Base-by-base conservation (phyloP, 2,329 filamentous ascomycete genomes). In the Trichoderma afroharzianum region DNA sequence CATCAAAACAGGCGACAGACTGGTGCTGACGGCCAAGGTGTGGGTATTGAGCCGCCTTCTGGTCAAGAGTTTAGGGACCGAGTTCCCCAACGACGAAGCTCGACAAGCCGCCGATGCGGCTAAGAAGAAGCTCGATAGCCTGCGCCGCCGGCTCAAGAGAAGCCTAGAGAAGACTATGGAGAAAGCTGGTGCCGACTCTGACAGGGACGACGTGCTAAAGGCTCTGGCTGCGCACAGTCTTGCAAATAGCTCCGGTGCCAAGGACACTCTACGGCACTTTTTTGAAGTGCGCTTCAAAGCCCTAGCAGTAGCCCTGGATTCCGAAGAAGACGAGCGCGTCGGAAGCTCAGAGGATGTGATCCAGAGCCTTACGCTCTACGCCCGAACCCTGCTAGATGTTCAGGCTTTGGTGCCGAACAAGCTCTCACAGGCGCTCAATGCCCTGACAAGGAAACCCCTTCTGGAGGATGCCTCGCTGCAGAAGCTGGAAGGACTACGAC, bases 221-320 rank as follows among this genome's bases (percentile, higher is more conserved):
- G 90, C 91, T 0, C 85, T 98, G 75, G 92, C 91, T 70, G 94
- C 95, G 0, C 95, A 94, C 79, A 94, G 93, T 73, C 85, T 98
- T 64, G 89, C 91, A 1, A 94, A 92, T 3, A 97, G 89, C 76
- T 94, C 92, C 0, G 92, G 94, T 0, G 90, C 93, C 0, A 90
- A 88, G 71, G 94, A 97, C 78, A 92, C 93, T 0, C 81, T 98
- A 68, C 85, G 89, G 8, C 91, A 96, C 80, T 95, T 98, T 76
- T 86, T 97, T 63, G 87, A 90, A 66, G 87, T 94, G 8, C 87
- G 95, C 58, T 87, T 88, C 53, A 88, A 92, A 71, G 90, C 90
- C 33, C 90, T 97, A 76, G 84, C 87, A 0, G 81, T 86, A 50
- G 86, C 88, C 12, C 86, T 95, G 63, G 88, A 89, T 24, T 74